A percentile compares a stretch with the other conserved stretches of the same genome.
These are phyloP conservation scores for Jamesozyma piceae DNA, from an alignment of 805 yeast genomes.

Conservation along the genomic window DNA sequence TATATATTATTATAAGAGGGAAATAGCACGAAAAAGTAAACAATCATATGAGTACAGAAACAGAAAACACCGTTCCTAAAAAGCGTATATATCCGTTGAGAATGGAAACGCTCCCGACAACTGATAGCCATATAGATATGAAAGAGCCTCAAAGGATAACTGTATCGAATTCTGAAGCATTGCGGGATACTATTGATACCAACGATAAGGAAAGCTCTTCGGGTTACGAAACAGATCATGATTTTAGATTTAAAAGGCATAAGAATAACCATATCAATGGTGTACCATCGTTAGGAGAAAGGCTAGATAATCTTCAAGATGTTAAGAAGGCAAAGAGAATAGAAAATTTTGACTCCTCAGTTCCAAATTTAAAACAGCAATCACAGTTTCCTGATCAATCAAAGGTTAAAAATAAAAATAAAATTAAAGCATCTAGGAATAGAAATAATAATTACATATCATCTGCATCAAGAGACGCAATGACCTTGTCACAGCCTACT, in stretches of 20 bases:
- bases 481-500: not conserved
- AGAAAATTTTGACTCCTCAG: conserved; percentile 28
- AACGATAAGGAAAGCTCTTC: not conserved
- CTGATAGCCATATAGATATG: conserved; percentile 1
- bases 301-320: conserved; percentile 25
- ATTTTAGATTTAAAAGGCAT: conserved; percentile 28
- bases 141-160: not conserved
- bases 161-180: not conserved
- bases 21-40: not conserved
- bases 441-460: not conserved
- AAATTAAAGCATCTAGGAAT: not conserved
- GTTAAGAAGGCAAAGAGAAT: conserved; percentile 24
- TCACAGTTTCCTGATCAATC: not conserved
- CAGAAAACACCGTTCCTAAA: not conserved
- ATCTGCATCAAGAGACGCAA: not conserved
- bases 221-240: conserved; percentile 25
- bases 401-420: not conserved
- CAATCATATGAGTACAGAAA: conserved; percentile 1
- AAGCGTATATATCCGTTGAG: conserved; percentile 17
- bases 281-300: conserved; percentile 24
- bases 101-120: conserved; percentile 20
- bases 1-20: not conserved
- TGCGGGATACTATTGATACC: not conserved
- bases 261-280: conserved; percentile 18
- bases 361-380: conserved; percentile 4